Conservation (phyloP, 225 moss, liverwort and hornwort species). For the Lunularia cruciata region DNA sequence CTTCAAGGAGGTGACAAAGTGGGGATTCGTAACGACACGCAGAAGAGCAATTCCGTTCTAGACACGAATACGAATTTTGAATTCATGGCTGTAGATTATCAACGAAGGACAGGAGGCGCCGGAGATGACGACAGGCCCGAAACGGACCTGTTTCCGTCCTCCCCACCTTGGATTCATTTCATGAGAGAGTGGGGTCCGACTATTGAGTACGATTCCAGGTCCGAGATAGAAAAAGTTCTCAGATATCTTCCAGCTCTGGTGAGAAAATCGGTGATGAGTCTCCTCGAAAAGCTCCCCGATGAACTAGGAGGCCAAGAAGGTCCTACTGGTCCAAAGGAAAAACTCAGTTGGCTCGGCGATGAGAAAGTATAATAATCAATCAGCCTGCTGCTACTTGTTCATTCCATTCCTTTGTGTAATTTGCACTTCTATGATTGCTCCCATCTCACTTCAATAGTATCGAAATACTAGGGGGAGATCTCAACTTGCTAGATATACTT, state of each 20-base stretch:
- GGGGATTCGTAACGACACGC: slow-evolving; percentile 70
- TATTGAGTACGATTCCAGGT: slow-evolving; percentile 69
- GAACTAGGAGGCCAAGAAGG: slow-evolving; percentile 86
- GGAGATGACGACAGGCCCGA: neutral
- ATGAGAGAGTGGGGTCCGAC: slow-evolving; percentile 90
- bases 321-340: slow-evolving; percentile 71
- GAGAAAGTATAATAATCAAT: slow-evolving; percentile 36
- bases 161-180: slow-evolving; percentile 78
- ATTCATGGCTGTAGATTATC: slow-evolving; percentile 63
- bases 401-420: too few relatives aligned
- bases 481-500: too few relatives aligned
- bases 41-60: slow-evolving; percentile 49
- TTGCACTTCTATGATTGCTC: too few relatives aligned
- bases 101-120: slow-evolving; percentile 48
- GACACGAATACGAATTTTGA: slow-evolving; percentile 46
- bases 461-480: too few relatives aligned
- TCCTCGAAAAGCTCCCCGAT: slow-evolving; percentile 69
- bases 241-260: slow-evolving; percentile 49
- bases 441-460: too few relatives aligned
- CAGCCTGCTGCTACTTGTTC: too few relatives aligned
- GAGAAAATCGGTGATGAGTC: slow-evolving; percentile 54
- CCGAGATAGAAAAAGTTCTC: slow-evolving; percentile 63
- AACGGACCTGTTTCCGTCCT: slow-evolving; percentile 34
- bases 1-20: slow-evolving; percentile 71
- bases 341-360: slow-evolving; percentile 67